Conservation (phyloP, 2,329 filamentous ascomycete genomes). For the Aspergillus pseudotamarii region DNA sequence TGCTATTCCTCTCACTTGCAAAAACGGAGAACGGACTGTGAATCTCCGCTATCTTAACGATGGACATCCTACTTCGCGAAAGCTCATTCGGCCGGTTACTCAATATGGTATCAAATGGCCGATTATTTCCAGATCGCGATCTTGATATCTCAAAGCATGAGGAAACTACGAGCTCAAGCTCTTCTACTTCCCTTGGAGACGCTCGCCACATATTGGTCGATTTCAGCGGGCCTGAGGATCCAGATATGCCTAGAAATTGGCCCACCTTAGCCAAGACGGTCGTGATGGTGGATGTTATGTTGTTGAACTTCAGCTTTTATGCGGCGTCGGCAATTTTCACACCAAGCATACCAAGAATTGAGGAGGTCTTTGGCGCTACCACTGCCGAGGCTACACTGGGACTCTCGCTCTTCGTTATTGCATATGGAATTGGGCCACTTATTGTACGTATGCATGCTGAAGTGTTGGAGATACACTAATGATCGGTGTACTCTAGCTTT, state of each 20-base stretch:
- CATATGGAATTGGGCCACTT: slow-evolving; percentile 38
- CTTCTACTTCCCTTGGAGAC: neutral
- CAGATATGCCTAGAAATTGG: slow-evolving; percentile 6
- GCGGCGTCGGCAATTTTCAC: slow-evolving; percentile 48
- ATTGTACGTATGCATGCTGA: slow-evolving; percentile 3
- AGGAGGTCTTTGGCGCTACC: slow-evolving; percentile 56
- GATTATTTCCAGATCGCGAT: neutral
- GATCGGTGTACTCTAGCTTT: neutral
- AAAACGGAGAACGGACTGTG: neutral
- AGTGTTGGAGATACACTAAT: neutral
- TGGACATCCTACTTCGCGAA: slow-evolving; percentile 1
- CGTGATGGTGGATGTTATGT: slow-evolving; percentile 1
- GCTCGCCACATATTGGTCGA: neutral
- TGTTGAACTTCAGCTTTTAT: slow-evolving; percentile 19
- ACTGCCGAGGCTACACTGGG: slow-evolving; percentile 58
- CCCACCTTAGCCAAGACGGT: neutral
- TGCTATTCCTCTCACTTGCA: neutral
- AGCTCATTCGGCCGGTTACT: neutral
- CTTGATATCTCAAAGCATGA: neutral
- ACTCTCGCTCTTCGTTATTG: slow-evolving; percentile 65
- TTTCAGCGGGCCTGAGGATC: neutral
- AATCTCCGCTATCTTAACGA: neutral
- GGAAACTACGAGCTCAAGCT: neutral
- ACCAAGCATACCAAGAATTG: slow-evolving; percentile 52
- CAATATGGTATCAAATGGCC: neutral